These are phyloP conservation scores for Trametes sanguinea DNA, from an alignment of 768 basidiomycete species.

Conservation along the genomic window DNA sequence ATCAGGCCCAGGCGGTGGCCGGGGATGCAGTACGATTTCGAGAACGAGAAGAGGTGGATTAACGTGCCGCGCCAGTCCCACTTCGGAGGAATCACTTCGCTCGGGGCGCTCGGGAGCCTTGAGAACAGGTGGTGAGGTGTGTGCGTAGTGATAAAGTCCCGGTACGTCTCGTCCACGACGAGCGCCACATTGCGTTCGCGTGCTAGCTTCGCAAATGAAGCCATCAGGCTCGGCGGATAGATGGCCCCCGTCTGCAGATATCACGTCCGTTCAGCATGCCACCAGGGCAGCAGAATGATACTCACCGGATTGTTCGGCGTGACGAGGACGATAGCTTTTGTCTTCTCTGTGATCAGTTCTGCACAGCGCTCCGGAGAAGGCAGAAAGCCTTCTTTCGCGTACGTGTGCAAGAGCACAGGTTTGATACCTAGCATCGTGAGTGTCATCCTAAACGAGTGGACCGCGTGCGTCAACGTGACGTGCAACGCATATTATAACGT, in stretches of 20 bases:
- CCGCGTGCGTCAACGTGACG: not conserved
- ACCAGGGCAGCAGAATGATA: not conserved
- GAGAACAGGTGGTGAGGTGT: constrained; percentile 63
- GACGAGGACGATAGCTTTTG: constrained; percentile 72
- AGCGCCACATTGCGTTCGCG: constrained; percentile 56
- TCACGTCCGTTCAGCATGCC: not conserved
- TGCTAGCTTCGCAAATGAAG: constrained; percentile 62
- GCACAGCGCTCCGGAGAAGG: constrained; percentile 57
- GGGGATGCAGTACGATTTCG: constrained; percentile 79
- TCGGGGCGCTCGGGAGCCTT: constrained; percentile 5
- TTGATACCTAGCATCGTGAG: constrained; percentile 63
- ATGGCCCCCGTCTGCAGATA: constrained; percentile 62
- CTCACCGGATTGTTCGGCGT: constrained; percentile 75
- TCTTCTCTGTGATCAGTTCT: constrained; percentile 55
- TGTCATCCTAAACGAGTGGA: constrained; percentile 53
- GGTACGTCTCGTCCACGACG: constrained; percentile 87
- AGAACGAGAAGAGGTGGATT: constrained; percentile 78
- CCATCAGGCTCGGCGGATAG: constrained; percentile 58
- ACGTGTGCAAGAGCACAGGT: constrained; percentile 54
- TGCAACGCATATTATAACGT: not conserved
- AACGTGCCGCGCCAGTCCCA: constrained; percentile 61
- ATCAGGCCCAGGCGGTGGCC: constrained; percentile 80
- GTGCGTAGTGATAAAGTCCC: constrained; percentile 61
- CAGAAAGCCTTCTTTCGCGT: constrained; percentile 53
- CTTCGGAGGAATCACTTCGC: not conserved